phyloP scores from a whole-genome alignment of 306 rosid species.

The Sicyos edulis region DNA sequence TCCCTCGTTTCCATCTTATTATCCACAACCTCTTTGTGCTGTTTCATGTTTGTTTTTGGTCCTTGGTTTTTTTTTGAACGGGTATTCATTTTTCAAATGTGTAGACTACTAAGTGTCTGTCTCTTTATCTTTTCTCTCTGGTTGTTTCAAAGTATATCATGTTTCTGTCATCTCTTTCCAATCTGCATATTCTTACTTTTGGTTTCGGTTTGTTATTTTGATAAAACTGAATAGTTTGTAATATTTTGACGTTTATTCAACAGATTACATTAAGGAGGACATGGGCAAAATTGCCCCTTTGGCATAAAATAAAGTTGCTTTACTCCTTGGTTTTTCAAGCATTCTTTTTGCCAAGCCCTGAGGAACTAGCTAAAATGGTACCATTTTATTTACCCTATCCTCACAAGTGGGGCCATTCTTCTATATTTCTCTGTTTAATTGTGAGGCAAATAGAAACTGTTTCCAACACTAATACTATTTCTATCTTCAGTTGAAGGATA shows the following conservation, averaged over 20 bases:
- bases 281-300: slow-evolving; percentile 93
- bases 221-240: background rate
- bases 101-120: background rate
- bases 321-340: slow-evolving; percentile 72
- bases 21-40: no score
- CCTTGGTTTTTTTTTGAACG: background rate
- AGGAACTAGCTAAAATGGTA: slow-evolving; percentile 79
- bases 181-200: background rate
- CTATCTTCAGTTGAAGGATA: slow-evolving; percentile 66
- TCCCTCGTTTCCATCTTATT: background rate
- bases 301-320: slow-evolving; percentile 76
- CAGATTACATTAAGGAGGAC: slow-evolving; percentile 88
- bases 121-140: background rate
- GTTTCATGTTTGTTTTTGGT: background rate
- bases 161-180: background rate
- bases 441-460: background rate
- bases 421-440: background rate
- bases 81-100: background rate
- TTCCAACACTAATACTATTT: background rate
- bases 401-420: background rate
- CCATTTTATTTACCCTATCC: slow-evolving; percentile 19
- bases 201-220: background rate
- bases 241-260: slow-evolving; percentile 23
- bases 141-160: background rate
- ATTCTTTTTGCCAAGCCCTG: slow-evolving; percentile 72